phyloP scores from a whole-genome alignment of 176 grass and related monocot species.

The Hyparrhenia diplandra region DNA sequence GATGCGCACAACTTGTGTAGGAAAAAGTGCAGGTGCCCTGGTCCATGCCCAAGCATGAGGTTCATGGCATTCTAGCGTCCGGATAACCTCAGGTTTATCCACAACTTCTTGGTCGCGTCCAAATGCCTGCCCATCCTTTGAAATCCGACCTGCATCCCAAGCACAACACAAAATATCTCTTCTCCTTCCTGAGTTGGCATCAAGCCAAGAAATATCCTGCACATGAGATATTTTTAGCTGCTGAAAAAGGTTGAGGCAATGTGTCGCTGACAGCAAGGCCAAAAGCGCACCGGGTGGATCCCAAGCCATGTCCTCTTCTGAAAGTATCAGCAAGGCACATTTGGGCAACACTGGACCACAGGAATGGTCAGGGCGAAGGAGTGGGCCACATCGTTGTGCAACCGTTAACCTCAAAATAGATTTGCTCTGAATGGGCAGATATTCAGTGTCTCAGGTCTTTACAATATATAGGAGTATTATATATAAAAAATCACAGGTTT shows the following conservation, averaged over 20 bases:
- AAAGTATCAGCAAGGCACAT: not conserved
- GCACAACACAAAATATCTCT: constrained; percentile 18
- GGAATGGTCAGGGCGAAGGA: constrained; percentile 21
- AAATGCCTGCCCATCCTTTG: constrained; percentile 10
- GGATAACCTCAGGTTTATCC: constrained; percentile 20
- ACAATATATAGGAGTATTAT: not conserved
- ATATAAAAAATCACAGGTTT: not conserved
- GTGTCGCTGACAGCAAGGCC: constrained; percentile 21
- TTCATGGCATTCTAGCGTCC: constrained; percentile 2
- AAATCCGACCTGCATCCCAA: not conserved
- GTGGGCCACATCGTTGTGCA: constrained; percentile 6
- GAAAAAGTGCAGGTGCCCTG: constrained; percentile 26
- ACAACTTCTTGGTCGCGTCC: not conserved
- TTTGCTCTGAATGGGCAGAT: not conserved
- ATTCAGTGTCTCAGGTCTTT: not conserved
- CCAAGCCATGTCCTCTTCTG: constrained; percentile 6
- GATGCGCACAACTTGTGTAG: constrained; percentile 23
- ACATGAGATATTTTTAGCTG: not conserved
- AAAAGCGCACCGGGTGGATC: constrained; percentile 23
- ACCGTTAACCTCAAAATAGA: constrained; percentile 31
- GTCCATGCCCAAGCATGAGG: constrained; percentile 35
- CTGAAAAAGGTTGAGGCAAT: not conserved
- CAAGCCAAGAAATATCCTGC: constrained; percentile 29
- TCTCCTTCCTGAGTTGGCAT: constrained; percentile 7
- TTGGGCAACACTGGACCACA: constrained; percentile 21